These are phyloP conservation scores for Nannizziopsis arthrosporioides DNA, from an alignment of 2,329 filamentous ascomycete species.

Conservation along the genomic window DNA sequence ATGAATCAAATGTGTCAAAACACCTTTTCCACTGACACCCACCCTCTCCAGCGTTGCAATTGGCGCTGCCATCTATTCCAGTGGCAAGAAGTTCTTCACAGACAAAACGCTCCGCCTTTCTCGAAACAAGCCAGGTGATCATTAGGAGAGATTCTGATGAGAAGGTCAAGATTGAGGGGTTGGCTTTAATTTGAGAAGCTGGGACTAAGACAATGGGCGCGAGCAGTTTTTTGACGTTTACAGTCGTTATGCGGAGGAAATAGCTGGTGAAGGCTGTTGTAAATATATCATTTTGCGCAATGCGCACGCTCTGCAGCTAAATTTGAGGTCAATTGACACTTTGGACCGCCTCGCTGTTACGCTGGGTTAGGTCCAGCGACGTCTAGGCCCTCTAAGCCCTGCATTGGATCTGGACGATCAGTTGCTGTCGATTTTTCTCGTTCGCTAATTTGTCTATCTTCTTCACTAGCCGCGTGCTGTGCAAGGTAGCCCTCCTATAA, in stretches of 20 bases:
- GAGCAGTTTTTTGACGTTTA: conserved; percentile 11
- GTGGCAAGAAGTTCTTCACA: conserved; percentile 65
- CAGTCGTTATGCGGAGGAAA: conserved; percentile 6
- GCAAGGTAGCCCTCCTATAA: conserved; percentile 82
- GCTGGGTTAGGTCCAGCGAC: conserved; percentile 80
- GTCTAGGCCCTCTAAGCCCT: conserved; percentile 83
- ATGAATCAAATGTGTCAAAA: conserved; percentile 14
- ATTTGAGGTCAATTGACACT: conserved; percentile 3
- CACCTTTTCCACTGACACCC: conserved; percentile 15
- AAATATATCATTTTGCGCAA: conserved; percentile 9
- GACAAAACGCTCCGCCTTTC: conserved; percentile 88
- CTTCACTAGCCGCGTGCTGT: conserved; percentile 72
- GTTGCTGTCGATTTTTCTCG: conserved; percentile 42
- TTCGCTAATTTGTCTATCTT: conserved; percentile 55
- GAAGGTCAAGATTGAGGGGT: not conserved
- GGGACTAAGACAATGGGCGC: not conserved
- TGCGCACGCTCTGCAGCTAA: conserved; percentile 3
- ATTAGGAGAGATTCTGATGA: conserved; percentile 15
- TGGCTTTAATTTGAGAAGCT: conserved; percentile 1
- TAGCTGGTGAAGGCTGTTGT: conserved; percentile 5
- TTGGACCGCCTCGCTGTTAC: conserved; percentile 31
- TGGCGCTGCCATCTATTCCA: conserved; percentile 68
- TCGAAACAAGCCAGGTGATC: conserved; percentile 49
- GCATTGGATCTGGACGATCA: conserved; percentile 70
- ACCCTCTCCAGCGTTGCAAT: conserved; percentile 49